These are phyloP conservation scores for Nephelium lappaceum DNA, from an alignment of 345 rosid genomes.

Conservation along the genomic window DNA sequence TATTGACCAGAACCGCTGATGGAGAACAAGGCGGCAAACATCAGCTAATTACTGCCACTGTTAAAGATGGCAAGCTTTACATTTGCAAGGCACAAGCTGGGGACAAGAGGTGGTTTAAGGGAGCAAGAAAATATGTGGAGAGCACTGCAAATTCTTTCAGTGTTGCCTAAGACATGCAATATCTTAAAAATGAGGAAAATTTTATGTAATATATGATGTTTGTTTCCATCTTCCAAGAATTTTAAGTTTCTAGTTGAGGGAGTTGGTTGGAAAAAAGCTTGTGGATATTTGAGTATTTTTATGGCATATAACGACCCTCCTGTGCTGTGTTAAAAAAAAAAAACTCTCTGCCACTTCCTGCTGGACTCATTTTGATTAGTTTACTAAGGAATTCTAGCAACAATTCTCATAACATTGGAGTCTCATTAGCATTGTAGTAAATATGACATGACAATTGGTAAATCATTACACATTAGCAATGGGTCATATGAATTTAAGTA, in stretches of 20 bases:
- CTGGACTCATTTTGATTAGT: neutral
- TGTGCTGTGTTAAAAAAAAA: neutral
- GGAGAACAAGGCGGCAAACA: conserved; percentile 99
- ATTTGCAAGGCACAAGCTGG: conserved; percentile 97
- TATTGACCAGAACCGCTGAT: conserved; percentile 94
- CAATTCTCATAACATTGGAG: neutral
- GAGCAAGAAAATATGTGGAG: conserved; percentile 79
- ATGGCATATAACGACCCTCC: conserved; percentile 15
- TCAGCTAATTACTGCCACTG: conserved; percentile 72
- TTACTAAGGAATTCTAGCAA: neutral
- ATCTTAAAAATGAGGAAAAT: neutral
- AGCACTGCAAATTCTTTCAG: conserved; percentile 71
- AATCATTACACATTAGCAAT: too few relatives aligned
- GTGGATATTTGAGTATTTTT: conserved; percentile 11
- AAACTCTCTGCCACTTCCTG: neutral
- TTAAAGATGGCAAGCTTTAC: conserved; percentile 76
- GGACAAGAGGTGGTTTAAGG: conserved; percentile 99
- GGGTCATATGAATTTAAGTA: too few relatives aligned
- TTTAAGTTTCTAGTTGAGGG: conserved; percentile 20
- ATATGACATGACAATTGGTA: too few relatives aligned
- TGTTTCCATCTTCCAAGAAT: conserved; percentile 3
- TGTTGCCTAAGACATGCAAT: conserved; percentile 53
- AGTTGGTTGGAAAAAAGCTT: conserved; percentile 14
- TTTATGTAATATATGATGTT: conserved; percentile 30
- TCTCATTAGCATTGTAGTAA: too few relatives aligned